Evolutionary conservation across 768 basidiomycete genomes (phyloP), one percentile per base, ranked within the genome.

Genomic region (Candolleomyces aberdarensis): DNA sequence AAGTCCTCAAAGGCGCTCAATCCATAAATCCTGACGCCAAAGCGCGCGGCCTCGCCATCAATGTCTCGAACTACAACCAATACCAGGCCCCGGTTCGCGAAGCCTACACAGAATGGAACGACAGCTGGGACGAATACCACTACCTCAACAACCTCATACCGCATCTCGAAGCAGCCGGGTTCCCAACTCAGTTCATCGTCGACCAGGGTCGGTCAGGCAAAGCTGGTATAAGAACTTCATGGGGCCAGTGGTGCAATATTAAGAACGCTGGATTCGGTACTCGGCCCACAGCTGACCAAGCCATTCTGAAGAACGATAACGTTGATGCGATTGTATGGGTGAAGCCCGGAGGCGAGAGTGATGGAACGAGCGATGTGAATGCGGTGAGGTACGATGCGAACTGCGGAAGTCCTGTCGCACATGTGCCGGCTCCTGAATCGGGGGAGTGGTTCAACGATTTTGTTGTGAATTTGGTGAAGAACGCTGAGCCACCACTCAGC

Each of bases 301-400:
- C 49, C 1, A 44, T 64, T 3, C 43, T 65, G 36, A 65, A 67
- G 43, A 73, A 72, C 40, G 62, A 67, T 2, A 64, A 66, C 58
- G 69, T 76, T 43, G 78, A 79, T 64, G 70, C 75, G 32, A 70
- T 78, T 57, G 76, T 76, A 31, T 78, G 77, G 76, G 75, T 73
- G 13, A 78, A 78, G 70, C 77, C 77, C 20, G 76, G 75, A 62
- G 76, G 77, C 44, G 75, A 78, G 64, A 72, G 68, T 6, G 76
- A 78, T 50, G 78, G 76, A 20, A 78, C 78, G 10, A 72, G 70
- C 39, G 71, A 78, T 59, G 54, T 67, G 14, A 68, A 67, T 19
- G 67, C 76, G 4, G 64, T 62, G 3, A 66, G 75, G 26, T 76
- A 71, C 56, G 75, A 77, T 59, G 64, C 54, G 17, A 65, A 64